Evolutionary conservation across 768 basidiomycete species (phyloP).

Genomic region (Psilocybe subaeruginosa): DNA sequence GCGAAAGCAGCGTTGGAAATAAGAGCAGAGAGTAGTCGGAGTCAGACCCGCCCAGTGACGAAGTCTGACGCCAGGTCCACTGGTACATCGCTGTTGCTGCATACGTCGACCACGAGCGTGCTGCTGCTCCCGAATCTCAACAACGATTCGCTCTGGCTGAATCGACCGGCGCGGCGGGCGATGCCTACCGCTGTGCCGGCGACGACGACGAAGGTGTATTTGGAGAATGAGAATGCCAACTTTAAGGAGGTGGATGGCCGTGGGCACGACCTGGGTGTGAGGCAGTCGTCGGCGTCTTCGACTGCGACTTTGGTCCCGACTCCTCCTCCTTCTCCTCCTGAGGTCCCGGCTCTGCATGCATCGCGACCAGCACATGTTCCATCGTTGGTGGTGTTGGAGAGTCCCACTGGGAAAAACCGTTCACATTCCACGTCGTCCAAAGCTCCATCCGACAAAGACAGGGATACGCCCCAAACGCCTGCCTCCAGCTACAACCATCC

Average conservation of each 20-base stretch:
- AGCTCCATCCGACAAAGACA: too few relatives aligned
- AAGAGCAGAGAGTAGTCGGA: not conserved
- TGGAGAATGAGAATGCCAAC: not conserved
- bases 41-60: not conserved
- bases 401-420: too few relatives aligned
- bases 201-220: not conserved
- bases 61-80: not conserved
- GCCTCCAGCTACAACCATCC: too few relatives aligned
- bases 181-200: not conserved
- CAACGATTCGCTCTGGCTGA: slow-evolving; percentile 15
- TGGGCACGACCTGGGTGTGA: too few relatives aligned
- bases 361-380: not conserved
- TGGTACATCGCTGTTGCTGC: not conserved
- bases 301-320: not conserved
- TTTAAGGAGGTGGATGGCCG: too few relatives aligned
- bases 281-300: slow-evolving; percentile 3
- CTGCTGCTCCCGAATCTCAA: slow-evolving; percentile 6
- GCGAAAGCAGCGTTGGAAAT: not conserved
- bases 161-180: slow-evolving; percentile 2
- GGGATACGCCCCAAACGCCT: too few relatives aligned
- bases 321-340: not conserved
- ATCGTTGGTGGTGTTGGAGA: too few relatives aligned
- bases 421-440: too few relatives aligned
- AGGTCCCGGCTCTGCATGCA: not conserved
- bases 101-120: not conserved